These are phyloP conservation scores for Trichoderma simmonsii DNA, from an alignment of 2,329 filamentous ascomycete genomes.

Conservation along the genomic window DNA sequence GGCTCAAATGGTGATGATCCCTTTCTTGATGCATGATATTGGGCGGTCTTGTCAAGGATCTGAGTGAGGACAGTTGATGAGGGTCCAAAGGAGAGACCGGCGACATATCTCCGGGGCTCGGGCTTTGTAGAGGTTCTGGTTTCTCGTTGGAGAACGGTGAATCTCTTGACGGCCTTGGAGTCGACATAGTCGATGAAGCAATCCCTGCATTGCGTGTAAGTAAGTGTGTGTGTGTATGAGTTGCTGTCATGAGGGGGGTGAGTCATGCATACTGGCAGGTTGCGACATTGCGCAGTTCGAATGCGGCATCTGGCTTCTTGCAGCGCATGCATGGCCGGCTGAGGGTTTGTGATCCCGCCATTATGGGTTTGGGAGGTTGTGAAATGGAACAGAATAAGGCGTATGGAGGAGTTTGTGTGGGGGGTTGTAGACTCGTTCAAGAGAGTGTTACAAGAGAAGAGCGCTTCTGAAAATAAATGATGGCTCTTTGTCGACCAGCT, in stretches of 20 bases:
- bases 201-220: conserved; percentile 27
- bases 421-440: background rate
- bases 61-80: conserved; percentile 77
- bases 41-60: conserved; percentile 67
- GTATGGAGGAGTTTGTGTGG: background rate
- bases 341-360: conserved; percentile 14
- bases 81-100: conserved; percentile 79
- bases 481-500: background rate
- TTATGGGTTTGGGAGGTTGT: background rate
- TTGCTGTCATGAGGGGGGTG: background rate
- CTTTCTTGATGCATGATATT: conserved; percentile 61
- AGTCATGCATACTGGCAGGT: conserved; percentile 31
- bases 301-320: conserved; percentile 31
- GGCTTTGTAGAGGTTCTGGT: conserved; percentile 37
- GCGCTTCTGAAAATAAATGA: background rate
- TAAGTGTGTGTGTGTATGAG: background rate
- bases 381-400: background rate
- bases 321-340: conserved; percentile 31
- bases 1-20: conserved; percentile 67
- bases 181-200: conserved; percentile 79
- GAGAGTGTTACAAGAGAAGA: background rate
- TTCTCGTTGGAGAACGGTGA: conserved; percentile 47
- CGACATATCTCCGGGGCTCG: conserved; percentile 52
- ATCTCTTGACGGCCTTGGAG: conserved; percentile 75
- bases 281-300: conserved; percentile 31